Percentiles rank a stretch among this genome's conserved stretches.
These are phyloP conservation scores for Tuber indicum DNA, from an alignment of 495 filamentous ascomycete species.

Conservation along the genomic window DNA sequence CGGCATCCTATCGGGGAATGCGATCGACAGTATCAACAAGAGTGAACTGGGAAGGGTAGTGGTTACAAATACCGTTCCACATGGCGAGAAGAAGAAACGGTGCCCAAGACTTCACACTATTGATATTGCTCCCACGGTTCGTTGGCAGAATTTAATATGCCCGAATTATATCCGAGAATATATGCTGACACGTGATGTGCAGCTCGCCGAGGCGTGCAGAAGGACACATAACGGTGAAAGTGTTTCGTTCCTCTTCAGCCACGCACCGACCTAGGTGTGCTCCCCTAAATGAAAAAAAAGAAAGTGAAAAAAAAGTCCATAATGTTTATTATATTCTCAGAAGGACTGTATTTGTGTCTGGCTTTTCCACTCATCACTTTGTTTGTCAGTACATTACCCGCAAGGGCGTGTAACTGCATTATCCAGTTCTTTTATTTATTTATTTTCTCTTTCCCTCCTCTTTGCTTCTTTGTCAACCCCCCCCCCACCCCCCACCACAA, in stretches of 20 bases:
- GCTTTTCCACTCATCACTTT: neutral
- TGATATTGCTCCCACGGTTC: constrained; percentile 82
- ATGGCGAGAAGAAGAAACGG: constrained; percentile 68
- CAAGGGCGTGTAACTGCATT: neutral
- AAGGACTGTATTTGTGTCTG: neutral
- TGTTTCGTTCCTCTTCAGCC: constrained; percentile 89
- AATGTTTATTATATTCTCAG: neutral
- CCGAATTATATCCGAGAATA: neutral
- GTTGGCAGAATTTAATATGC: neutral
- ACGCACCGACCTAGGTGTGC: constrained; percentile 56
- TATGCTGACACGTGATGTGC: neutral
- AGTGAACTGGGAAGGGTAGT: constrained; percentile 73
- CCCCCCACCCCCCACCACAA: neutral
- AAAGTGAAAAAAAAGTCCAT: neutral
- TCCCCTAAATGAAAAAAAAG: neutral
- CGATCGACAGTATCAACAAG: constrained; percentile 81
- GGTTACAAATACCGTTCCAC: constrained; percentile 95
- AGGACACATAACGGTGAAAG: constrained; percentile 95
- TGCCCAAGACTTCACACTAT: constrained; percentile 82
- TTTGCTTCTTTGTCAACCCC: neutral
- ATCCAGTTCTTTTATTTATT: neutral
- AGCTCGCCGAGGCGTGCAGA: constrained; percentile 60
- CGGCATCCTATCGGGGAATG: constrained; percentile 85
- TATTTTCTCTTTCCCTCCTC: neutral
- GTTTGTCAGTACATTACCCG: neutral